These are phyloP conservation scores for Scheffersomyces quercinus DNA, from an alignment of 1,139 yeast species.

Conservation along the genomic window DNA sequence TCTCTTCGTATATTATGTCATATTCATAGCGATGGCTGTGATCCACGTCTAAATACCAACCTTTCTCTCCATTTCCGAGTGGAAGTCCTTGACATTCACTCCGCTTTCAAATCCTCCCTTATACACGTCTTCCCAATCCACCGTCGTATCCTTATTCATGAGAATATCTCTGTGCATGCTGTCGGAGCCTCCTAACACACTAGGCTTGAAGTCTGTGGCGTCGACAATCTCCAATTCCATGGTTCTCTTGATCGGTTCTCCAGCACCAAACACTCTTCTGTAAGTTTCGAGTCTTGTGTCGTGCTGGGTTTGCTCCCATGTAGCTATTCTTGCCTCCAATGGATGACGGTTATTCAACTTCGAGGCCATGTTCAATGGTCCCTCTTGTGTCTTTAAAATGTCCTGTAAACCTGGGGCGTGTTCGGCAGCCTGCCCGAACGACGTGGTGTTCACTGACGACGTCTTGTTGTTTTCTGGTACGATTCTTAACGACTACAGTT, in stretches of 20 bases:
- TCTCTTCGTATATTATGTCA: too few species aligned
- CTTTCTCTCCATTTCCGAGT: slow-evolving; percentile 66
- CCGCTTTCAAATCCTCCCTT: slow-evolving; percentile 50
- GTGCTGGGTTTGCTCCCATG: slow-evolving; percentile 81
- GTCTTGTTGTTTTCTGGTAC: slow-evolving; percentile 48
- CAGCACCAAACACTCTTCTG: slow-evolving; percentile 86
- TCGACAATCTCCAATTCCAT: slow-evolving; percentile 83
- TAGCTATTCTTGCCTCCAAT: slow-evolving; percentile 66
- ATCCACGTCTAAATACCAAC: slow-evolving; percentile 49
- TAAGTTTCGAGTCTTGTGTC: slow-evolving; percentile 73
- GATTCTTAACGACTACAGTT: slow-evolving; percentile 44
- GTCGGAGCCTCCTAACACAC: slow-evolving; percentile 53
- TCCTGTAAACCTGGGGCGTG: slow-evolving; percentile 66
- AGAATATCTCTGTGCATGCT: slow-evolving; percentile 75
- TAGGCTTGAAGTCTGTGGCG: slow-evolving; percentile 72
- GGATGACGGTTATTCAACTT: slow-evolving; percentile 86
- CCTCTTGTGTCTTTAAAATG: slow-evolving; percentile 55
- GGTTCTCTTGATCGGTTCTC: slow-evolving; percentile 87
- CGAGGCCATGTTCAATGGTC: slow-evolving; percentile 63
- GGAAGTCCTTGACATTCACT: slow-evolving; percentile 51
- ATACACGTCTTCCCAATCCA: slow-evolving; percentile 96
- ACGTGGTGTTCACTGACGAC: slow-evolving; percentile 45
- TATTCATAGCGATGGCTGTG: too few species aligned
- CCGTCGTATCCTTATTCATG: slow-evolving; percentile 66
- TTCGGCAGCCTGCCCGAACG: slow-evolving; percentile 54